A percentile compares a stretch with the other conserved stretches of the same genome.
phyloP scores from a whole-genome alignment of 345 rosid species.

The Clausena lansium region DNA sequence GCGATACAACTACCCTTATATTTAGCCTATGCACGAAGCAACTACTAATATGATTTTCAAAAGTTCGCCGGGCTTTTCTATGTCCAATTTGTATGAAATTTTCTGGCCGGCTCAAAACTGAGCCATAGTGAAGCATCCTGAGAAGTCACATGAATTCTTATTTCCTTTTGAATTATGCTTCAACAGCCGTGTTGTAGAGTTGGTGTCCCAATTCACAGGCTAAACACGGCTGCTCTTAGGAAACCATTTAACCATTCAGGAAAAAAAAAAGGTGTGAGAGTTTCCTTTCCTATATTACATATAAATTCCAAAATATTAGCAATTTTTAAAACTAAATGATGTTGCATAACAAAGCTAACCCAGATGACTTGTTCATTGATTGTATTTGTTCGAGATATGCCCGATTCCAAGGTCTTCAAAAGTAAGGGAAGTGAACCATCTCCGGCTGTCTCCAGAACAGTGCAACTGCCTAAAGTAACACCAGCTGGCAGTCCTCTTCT shows the following conservation, averaged over 20 bases:
- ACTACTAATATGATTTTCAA: background rate
- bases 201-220: background rate
- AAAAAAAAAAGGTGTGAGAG: background rate
- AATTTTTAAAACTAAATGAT: background rate
- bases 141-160: background rate
- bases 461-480: conserved; percentile 63
- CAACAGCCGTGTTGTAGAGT: background rate
- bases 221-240: background rate
- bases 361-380: conserved; percentile 54
- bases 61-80: background rate
- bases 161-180: background rate
- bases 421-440: conserved; percentile 60
- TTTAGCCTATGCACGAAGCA: background rate
- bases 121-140: background rate
- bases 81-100: background rate
- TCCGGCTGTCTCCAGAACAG: conserved; percentile 76
- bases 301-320: background rate
- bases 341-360: conserved; percentile 41
- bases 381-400: conserved; percentile 30
- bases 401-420: conserved; percentile 54
- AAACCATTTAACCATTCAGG: background rate
- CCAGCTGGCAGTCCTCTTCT: conserved; percentile 62
- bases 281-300: background rate
- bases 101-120: conserved; percentile 5
- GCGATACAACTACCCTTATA: background rate